These are phyloP conservation scores for Citropsis articulata DNA, from an alignment of 345 rosid species.

Conservation along the genomic window DNA sequence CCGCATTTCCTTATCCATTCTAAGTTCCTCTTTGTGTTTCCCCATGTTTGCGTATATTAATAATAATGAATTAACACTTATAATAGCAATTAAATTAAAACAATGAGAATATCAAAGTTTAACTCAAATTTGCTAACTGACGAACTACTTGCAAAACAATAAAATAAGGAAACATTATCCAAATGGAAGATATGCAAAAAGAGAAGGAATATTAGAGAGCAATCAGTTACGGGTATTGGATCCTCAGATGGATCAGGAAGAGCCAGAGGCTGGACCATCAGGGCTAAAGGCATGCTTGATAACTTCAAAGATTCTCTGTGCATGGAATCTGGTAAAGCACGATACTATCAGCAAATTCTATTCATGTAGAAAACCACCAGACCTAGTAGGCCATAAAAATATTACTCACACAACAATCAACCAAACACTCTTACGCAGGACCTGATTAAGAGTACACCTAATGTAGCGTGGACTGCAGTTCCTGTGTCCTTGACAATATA, in stretches of 20 bases:
- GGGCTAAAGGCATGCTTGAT: conserved; percentile 17
- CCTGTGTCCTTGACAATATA: conserved; percentile 15
- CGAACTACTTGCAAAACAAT: not conserved
- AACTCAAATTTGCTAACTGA: not conserved
- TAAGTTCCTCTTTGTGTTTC: not conserved
- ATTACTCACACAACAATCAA: not conserved
- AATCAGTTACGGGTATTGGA: conserved; percentile 13
- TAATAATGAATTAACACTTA: not conserved
- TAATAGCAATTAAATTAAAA: not conserved
- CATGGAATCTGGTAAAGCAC: conserved; percentile 18
- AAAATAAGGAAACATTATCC: not conserved
- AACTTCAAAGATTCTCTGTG: conserved; percentile 17
- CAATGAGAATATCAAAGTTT: not conserved
- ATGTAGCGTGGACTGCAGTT: conserved; percentile 26
- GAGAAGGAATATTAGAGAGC: not conserved
- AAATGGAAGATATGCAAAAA: not conserved
- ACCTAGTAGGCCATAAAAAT: not conserved
- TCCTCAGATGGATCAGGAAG: conserved; percentile 29
- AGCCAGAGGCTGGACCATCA: conserved; percentile 20
- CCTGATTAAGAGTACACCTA: conserved; percentile 28
- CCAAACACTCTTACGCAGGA: not conserved
- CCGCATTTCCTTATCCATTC: not conserved
- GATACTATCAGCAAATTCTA: not conserved
- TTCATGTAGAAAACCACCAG: not conserved
- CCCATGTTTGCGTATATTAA: not conserved